phyloP scores from a whole-genome alignment of 2,329 filamentous ascomycete genomes.

The Beauveria bassiana region DNA sequence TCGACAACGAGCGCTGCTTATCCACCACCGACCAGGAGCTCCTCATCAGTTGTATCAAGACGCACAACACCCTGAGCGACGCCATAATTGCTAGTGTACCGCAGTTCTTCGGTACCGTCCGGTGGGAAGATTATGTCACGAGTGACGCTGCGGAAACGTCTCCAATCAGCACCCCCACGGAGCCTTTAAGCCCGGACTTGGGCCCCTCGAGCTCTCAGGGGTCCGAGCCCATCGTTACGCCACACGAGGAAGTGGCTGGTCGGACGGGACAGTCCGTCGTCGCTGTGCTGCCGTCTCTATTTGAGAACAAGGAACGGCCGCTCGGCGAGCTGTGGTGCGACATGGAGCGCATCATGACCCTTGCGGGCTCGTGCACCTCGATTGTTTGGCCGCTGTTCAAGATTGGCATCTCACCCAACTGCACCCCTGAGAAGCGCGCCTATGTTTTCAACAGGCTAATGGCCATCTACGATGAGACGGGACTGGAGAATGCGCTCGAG shows the following conservation, averaged over 20 bases:
- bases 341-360: conserved; percentile 39
- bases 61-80: conserved; percentile 32
- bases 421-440: conserved; percentile 30
- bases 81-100: conserved; percentile 40
- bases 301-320: conserved; percentile 24
- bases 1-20: conserved; percentile 19
- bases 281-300: conserved; percentile 14
- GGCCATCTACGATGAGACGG: conserved; percentile 38
- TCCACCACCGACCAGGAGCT: conserved; percentile 26
- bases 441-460: conserved; percentile 39
- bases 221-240: conserved; percentile 4
- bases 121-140: conserved; percentile 27
- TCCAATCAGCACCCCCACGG: not conserved
- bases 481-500: conserved; percentile 35
- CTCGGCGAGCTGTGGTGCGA: conserved; percentile 16
- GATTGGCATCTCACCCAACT: conserved; percentile 39
- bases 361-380: conserved; percentile 40
- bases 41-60: conserved; percentile 28
- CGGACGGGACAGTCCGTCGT: conserved; percentile 1
- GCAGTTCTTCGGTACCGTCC: conserved; percentile 42
- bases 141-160: conserved; percentile 7
- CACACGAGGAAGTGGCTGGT: conserved; percentile 1
- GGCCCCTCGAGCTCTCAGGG: not conserved
- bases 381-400: conserved; percentile 44
- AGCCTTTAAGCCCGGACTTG: not conserved